These are phyloP conservation scores for Exophiala calicioides DNA, from an alignment of 2,329 filamentous ascomycete species.

Conservation along the genomic window DNA sequence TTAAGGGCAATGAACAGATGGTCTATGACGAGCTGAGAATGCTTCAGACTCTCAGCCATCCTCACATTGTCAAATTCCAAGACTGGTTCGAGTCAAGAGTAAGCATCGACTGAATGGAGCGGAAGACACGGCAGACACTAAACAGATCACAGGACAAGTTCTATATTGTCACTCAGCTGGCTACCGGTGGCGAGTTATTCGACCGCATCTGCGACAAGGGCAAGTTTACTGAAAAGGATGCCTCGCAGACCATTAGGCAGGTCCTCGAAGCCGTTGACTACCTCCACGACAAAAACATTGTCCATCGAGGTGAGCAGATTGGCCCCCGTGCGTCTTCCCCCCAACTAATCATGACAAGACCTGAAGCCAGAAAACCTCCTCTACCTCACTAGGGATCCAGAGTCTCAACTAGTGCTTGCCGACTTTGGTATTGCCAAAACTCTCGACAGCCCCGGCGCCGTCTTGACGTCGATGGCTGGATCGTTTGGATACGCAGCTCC, in stretches of 20 bases:
- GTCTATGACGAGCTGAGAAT: slow-evolving; percentile 96
- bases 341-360: slow-evolving; percentile 58
- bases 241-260: slow-evolving; percentile 91
- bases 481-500: slow-evolving; percentile 97
- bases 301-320: slow-evolving; percentile 74
- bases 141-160: slow-evolving; percentile 78
- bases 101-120: slow-evolving; percentile 36
- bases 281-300: slow-evolving; percentile 89
- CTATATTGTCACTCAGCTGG: slow-evolving; percentile 96
- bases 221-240: slow-evolving; percentile 98
- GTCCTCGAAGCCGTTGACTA: slow-evolving; percentile 92
- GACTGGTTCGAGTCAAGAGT: slow-evolving; percentile 99
- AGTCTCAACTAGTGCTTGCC: slow-evolving; percentile 87
- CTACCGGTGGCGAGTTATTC: slow-evolving; percentile 93
- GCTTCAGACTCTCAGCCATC: slow-evolving; percentile 86
- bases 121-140: slow-evolving; percentile 7
- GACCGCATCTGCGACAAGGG: slow-evolving; percentile 98
- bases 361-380: slow-evolving; percentile 97
- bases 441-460: slow-evolving; percentile 84
- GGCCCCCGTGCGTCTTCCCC: neutral
- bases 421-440: slow-evolving; percentile 99
- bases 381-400: slow-evolving; percentile 74
- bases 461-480: slow-evolving; percentile 96
- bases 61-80: slow-evolving; percentile 94
- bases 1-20: slow-evolving; percentile 97